Base-by-base conservation (phyloP, 805 yeast genomes). In the Diddensiella transvaalensis region DNA sequence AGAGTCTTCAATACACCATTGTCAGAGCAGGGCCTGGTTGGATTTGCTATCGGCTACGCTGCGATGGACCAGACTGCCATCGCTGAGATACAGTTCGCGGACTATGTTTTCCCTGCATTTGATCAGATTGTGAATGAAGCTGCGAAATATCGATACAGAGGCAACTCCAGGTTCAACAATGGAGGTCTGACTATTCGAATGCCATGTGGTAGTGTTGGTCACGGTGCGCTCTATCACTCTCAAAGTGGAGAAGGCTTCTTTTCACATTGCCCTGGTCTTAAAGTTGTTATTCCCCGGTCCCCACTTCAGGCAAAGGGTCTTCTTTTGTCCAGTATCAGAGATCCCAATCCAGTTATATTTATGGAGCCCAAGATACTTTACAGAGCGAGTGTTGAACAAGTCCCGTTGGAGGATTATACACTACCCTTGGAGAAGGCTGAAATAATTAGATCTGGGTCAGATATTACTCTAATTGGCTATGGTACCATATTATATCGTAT, bases 151-250 rank as follows among this genome's bases (percentile, higher is more conserved):
- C 85, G 85, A 66, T 89, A 88, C 73, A 85, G 91, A 88, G 32
- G 32, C 11, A 85, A 95, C 51, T 95, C 95, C 67, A 93, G 95
- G 73, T 63, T 52, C 49, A 91, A 88, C 71, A 90, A 88, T 53
- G 90, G 96, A 74, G 90, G 87, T 68, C 84, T 89, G 64, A 88
- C 95, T 39, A 87, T 89, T 72, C 80, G 96, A 74, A 96, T 96
- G 73, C 96, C 97, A 51, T 87, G 89, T 67, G 96, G 96, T 70
- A 93, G 95, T 33, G 95, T 96, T 56, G 96, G 96, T 46, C 96
- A 96, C 78, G 96, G 91, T 60, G 97, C 82, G 55, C 95, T 96
- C 52, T 96, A 89, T 70, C 97, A 89, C 71, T 89, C 96, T 21
- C 97, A 89, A 71, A 87, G 86, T 72, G 89, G 81, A 65, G 82